Percentiles rank a stretch among this genome's conserved stretches.
These are phyloP conservation scores for Ophiostoma pallidulum DNA, from an alignment of 2,329 filamentous ascomycete species.

Conservation along the genomic window DNA sequence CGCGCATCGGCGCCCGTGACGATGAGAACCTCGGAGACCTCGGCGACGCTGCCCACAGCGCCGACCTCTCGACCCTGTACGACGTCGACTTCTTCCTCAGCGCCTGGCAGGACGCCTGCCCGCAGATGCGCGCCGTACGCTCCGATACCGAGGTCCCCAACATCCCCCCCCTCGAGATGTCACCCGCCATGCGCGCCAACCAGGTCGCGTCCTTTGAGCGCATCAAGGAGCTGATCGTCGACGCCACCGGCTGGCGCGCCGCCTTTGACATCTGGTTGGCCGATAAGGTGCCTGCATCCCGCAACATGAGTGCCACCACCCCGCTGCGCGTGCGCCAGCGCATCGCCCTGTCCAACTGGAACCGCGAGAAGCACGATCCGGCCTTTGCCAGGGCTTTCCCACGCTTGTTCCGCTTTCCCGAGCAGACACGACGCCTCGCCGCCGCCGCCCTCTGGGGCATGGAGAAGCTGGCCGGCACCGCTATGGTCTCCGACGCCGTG, in stretches of 20 bases:
- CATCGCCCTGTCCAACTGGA: conserved; percentile 10
- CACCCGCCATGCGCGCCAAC: not conserved
- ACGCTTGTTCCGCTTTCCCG: conserved; percentile 15
- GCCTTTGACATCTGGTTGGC: conserved; percentile 17
- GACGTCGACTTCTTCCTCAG: conserved; percentile 14
- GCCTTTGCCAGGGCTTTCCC: conserved; percentile 17
- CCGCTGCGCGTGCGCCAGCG: conserved; percentile 12
- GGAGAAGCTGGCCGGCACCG: conserved; percentile 1
- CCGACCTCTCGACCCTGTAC: conserved; percentile 11
- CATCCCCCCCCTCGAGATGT: conserved; percentile 3
- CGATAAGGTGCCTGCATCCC: not conserved
- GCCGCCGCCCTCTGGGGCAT: conserved; percentile 8
- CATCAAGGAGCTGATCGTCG: conserved; percentile 14
- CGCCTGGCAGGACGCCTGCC: conserved; percentile 14
- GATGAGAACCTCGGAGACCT: conserved; percentile 15
- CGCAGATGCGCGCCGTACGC: conserved; percentile 14
- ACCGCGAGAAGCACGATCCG: not conserved
- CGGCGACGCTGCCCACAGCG: conserved; percentile 6
- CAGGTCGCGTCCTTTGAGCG: too few species aligned
- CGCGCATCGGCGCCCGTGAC: conserved; percentile 18
- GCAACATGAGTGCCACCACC: conserved; percentile 6
- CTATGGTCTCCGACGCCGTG: conserved; percentile 7
- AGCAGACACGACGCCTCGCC: conserved; percentile 1
- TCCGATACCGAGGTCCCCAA: conserved; percentile 9
- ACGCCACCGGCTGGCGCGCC: conserved; percentile 17